These are phyloP conservation scores for Spirogloea muscicola DNA, from an alignment of 139 green algal genomes.

Conservation along the genomic window DNA sequence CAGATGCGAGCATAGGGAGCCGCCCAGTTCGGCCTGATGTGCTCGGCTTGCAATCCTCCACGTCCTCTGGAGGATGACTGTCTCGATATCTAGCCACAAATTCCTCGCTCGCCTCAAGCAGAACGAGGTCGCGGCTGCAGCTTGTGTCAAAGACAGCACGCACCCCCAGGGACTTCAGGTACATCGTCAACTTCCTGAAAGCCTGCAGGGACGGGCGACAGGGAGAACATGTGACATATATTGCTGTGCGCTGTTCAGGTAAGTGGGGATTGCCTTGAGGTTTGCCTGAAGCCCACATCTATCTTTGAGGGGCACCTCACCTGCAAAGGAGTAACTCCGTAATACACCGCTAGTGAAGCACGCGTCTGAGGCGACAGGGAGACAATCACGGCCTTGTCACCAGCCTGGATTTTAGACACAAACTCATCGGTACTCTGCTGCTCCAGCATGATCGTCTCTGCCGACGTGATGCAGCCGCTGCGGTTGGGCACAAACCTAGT, in stretches of 20 bases:
- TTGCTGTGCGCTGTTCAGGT: too few relatives aligned
- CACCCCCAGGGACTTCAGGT: slow-evolving; percentile 65
- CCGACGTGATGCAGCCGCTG: slow-evolving; percentile 91
- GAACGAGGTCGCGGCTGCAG: slow-evolving; percentile 65
- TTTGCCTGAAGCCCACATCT: too few relatives aligned
- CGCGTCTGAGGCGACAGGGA: slow-evolving; percentile 78
- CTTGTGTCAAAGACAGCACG: slow-evolving; percentile 70
- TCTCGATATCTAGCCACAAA: slow-evolving; percentile 63
- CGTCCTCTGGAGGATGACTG: neutral
- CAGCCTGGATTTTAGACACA: slow-evolving; percentile 46
- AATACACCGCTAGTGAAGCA: slow-evolving; percentile 65
- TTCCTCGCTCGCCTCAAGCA: slow-evolving; percentile 78
- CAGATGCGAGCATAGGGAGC: slow-evolving; percentile 81
- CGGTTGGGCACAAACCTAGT: too few relatives aligned
- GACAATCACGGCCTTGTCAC: slow-evolving; percentile 68
- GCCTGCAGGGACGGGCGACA: slow-evolving; percentile 20
- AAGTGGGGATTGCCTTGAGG: too few relatives aligned
- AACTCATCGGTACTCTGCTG: slow-evolving; percentile 81
- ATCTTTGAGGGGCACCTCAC: too few relatives aligned
- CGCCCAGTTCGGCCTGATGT: neutral
- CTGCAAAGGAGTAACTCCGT: slow-evolving; percentile 42
- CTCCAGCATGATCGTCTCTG: slow-evolving; percentile 92
- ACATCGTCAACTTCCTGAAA: slow-evolving; percentile 48
- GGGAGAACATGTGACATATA: too few relatives aligned
- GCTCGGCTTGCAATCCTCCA: neutral